phyloP scores from a whole-genome alignment of 768 basidiomycete species.

The Tephrocybe sp. region DNA sequence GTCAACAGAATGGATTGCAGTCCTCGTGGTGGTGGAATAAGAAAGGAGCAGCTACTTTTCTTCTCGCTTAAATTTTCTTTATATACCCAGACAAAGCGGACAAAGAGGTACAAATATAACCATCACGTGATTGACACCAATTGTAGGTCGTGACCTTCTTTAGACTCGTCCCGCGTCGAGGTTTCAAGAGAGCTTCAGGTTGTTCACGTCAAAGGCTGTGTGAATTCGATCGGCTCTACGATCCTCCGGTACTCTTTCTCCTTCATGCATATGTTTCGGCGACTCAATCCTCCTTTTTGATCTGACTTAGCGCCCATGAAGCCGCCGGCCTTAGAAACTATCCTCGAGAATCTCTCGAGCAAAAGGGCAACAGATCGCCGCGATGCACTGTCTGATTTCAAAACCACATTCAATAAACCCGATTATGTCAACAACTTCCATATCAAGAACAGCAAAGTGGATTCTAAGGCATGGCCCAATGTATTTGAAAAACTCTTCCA shows the following conservation, averaged over 20 bases:
- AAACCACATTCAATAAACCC: conserved; percentile 49
- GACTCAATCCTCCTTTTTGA: too few species aligned
- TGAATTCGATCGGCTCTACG: too few species aligned
- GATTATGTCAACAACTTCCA: conserved; percentile 45
- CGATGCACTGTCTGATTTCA: conserved; percentile 56
- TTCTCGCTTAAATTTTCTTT: not conserved
- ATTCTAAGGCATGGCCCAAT: conserved; percentile 61
- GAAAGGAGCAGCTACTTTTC: not conserved
- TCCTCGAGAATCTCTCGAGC: conserved; percentile 53
- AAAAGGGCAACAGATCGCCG: conserved; percentile 71
- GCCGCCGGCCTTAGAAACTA: conserved; percentile 36
- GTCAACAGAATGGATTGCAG: not conserved
- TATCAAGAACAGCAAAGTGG: conserved; percentile 31
- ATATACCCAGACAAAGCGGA: not conserved
- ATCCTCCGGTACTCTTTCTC: too few species aligned
- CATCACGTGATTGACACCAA: conserved; percentile 12
- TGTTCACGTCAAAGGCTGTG: too few species aligned
- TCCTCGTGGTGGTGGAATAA: not conserved
- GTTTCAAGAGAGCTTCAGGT: too few species aligned
- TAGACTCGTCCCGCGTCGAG: too few species aligned
- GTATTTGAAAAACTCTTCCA: conserved; percentile 76
- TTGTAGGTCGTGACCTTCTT: too few species aligned
- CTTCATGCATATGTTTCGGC: too few species aligned
- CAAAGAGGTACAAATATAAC: conserved; percentile 5
- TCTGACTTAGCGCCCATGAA: conserved; percentile 8